Conservation (phyloP, 2,329 filamentous ascomycete species). For the Colletotrichum tabaci region DNA sequence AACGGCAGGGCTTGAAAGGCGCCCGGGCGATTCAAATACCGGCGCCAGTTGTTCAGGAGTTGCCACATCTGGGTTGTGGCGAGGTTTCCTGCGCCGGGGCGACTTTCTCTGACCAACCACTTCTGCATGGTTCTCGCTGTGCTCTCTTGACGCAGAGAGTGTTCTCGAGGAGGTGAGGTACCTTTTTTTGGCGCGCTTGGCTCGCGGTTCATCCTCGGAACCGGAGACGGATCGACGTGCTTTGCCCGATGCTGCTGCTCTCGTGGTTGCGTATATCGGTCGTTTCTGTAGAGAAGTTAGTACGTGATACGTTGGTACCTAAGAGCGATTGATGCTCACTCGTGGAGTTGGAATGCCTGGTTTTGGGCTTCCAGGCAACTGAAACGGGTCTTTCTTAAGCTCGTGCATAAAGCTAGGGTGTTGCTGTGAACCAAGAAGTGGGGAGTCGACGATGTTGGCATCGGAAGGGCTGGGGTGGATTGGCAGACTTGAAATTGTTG, state of each 20-base stretch:
- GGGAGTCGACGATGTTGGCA: not conserved
- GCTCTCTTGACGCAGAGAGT: not conserved
- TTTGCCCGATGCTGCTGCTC: not conserved
- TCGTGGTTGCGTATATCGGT: not conserved
- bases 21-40: not conserved
- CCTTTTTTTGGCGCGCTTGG: not conserved
- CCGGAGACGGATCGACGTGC: not conserved
- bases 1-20: too few species aligned
- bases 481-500: not conserved
- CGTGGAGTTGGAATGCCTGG: not conserved
- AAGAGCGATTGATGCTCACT: not conserved
- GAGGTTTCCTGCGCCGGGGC: not conserved
- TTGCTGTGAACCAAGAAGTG: not conserved
- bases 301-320: not conserved
- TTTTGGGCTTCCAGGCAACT: not conserved
- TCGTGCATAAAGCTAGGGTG: not conserved
- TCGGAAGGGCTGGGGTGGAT: not conserved
- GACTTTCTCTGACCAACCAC: not conserved
- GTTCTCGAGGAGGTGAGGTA: too few species aligned
- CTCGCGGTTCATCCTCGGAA: not conserved
- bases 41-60: not conserved
- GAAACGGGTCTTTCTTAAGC: not conserved
- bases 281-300: not conserved
- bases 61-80: not conserved
- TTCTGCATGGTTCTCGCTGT: not conserved